Conservation (phyloP, 176 grass and related monocot genomes). For the barley (Hordeum vulgare) region MorexV3_pseudomolecules_assembly NC_058524.1:539024752-539025251, state of each 20-base stretch:
- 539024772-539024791: neutral
- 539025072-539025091: slow-evolving; percentile 9
- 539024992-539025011: neutral
- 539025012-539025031: neutral
- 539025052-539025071: neutral
- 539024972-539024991: neutral
- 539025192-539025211: neutral
- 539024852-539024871: no score
- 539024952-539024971: neutral
- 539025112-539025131: neutral
- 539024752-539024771: neutral
- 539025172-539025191: neutral
- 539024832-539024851: neutral
- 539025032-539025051: neutral
- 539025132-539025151: neutral
- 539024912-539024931: no score
- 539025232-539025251: neutral
- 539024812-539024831: neutral
- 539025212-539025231: neutral
- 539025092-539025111: neutral
- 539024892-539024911: no score
- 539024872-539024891: no score
- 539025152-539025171: neutral
- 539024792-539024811: neutral
- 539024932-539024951: no score